Conservation (phyloP, 78 protist species). For the Cavenderia fasciculata region DNA sequence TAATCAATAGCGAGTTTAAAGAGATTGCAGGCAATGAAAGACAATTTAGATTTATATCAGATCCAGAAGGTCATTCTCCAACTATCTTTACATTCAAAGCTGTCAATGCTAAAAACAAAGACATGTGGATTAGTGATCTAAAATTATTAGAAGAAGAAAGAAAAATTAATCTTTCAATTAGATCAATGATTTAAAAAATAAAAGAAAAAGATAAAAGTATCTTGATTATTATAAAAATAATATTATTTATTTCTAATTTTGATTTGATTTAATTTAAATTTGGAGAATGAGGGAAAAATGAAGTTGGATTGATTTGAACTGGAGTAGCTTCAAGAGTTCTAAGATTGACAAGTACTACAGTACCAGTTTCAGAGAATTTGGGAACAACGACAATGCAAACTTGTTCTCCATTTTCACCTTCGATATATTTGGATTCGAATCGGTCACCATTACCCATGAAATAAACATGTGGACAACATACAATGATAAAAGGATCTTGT, state of each 20-base stretch:
- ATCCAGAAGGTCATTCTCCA: conserved; percentile 64
- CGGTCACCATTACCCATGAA: conserved; percentile 56
- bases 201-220: too few relatives aligned
- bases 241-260: too few relatives aligned
- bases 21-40: conserved; percentile 9
- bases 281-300: not conserved
- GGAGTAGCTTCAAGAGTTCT: conserved; percentile 54
- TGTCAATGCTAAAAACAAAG: conserved; percentile 8
- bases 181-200: too few relatives aligned
- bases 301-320: not conserved
- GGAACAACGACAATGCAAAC: conserved; percentile 47
- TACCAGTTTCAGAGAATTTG: conserved; percentile 34
- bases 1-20: conserved; percentile 54
- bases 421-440: conserved; percentile 25
- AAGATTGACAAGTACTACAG: conserved; percentile 42
- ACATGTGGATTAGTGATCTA: conserved; percentile 47
- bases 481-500: conserved; percentile 75
- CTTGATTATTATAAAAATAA: too few relatives aligned
- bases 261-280: too few relatives aligned
- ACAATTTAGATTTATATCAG: conserved; percentile 52
- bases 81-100: conserved; percentile 49
- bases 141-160: conserved; percentile 56
- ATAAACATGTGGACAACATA: conserved; percentile 66
- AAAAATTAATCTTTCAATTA: conserved; percentile 7
- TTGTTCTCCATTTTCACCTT: conserved; percentile 47